Evolutionary conservation across 148 eudicot species (phyloP), one percentile per base, ranked within the genome.

Genomic region (Amaranthus palmeri): DNA sequence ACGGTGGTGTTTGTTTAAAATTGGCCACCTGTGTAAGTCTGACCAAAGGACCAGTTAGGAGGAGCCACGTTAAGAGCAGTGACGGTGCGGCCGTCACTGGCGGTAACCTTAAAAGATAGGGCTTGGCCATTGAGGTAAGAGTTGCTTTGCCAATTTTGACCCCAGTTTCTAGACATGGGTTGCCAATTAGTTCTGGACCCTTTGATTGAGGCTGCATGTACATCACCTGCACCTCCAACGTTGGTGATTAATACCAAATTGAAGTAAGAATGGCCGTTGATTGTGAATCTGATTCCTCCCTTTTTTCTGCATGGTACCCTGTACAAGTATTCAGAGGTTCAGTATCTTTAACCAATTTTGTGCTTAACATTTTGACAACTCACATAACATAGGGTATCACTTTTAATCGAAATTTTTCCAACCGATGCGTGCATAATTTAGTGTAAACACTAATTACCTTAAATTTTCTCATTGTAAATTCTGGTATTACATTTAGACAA

Each of bases 171-270:
- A 3, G 92, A 90, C 96, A 90, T 86, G 36, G 88, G 57, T 72
- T 83, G 82, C 96, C 96, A 90, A 0, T 15, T 69, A 1, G 92
- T 83, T 43, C 57, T 81, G 4, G 92, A 90, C 12, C 96, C 96
- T 81, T 87, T 87, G 76, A 90, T 84, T 1, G 89, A 77, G 25
- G 78, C 96, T 1, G 92, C 82, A 36, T 81, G 81, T 5, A 90
- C 87, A 44, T 90, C 96, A 0, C 96, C 96, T n/a, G 96, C 88
- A 67, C 96, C 90, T 43, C 90, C 96, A 3, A 90, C 96, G 73
- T 90, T 90, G 74, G 88, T 87, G 83, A 90, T 85, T 3, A 90
- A 73, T 7, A 90, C 96, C 51, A 90, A 61, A 77, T 90, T 90
- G 87, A 90, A 90, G 87, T 86, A 90, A 0, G 96, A 90, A 74